These are phyloP conservation scores for Gaeumannomyces tritici DNA, from an alignment of 2,329 filamentous ascomycete genomes.

Conservation along the genomic window DNA sequence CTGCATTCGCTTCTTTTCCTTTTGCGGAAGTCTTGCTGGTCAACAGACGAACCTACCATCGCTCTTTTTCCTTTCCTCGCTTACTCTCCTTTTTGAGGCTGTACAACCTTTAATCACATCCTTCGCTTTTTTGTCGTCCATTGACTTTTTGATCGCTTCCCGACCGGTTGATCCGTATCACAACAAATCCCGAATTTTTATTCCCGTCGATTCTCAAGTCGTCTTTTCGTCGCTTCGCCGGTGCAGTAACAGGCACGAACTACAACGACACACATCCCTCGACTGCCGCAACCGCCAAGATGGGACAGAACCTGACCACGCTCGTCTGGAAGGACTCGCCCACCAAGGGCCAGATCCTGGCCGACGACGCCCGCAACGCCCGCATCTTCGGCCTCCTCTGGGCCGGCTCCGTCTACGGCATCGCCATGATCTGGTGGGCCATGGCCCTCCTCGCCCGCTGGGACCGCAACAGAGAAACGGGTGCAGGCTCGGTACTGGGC, in stretches of 20 bases:
- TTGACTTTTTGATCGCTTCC: neutral
- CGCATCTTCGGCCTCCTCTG: slow-evolving; percentile 2
- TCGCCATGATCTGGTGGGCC: slow-evolving; percentile 5
- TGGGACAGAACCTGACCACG: slow-evolving; percentile 1
- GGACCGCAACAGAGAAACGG: slow-evolving; percentile 2
- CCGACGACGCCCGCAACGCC: slow-evolving; percentile 2
- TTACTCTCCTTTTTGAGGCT: neutral
- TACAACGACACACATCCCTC: neutral
- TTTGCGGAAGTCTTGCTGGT: slow-evolving; percentile 1
- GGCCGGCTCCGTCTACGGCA: slow-evolving; percentile 3
- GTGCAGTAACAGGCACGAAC: neutral
- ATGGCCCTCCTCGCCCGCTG: slow-evolving; percentile 4
- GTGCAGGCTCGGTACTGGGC: neutral
- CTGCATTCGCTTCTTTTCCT: neutral
- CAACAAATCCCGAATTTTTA: neutral
- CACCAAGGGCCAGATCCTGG: neutral
- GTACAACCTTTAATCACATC: neutral
- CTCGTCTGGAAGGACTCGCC: neutral
- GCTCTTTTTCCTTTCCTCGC: neutral
- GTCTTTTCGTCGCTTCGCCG: neutral
- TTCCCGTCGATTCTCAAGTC: neutral
- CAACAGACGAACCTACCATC: neutral
- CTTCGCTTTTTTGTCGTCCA: neutral
- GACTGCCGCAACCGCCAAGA: neutral
- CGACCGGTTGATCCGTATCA: neutral